phyloP scores from a whole-genome alignment of 768 basidiomycete species.

The Amanita rimosa region DNA sequence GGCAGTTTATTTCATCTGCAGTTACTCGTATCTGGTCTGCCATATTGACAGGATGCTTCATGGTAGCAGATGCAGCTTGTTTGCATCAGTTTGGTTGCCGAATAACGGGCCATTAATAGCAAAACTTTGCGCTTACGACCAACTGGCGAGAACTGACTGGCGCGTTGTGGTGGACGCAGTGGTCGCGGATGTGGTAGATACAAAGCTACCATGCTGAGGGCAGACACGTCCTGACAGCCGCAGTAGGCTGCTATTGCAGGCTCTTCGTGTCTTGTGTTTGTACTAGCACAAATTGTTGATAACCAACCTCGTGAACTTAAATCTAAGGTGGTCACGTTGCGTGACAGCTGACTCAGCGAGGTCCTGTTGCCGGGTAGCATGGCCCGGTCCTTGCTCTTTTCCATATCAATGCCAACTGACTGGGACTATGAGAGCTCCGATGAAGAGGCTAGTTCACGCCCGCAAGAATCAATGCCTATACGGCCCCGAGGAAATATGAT shows the following conservation, averaged over 20 bases:
- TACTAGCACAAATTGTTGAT: too few relatives aligned
- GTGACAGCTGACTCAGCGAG: too few relatives aligned
- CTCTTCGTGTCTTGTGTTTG: too few relatives aligned
- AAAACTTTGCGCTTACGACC: too few relatives aligned
- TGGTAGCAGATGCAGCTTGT: background rate
- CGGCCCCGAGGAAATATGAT: slow-evolving; percentile 7
- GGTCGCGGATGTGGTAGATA: too few relatives aligned
- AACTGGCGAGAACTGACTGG: too few relatives aligned
- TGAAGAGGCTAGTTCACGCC: slow-evolving; percentile 8
- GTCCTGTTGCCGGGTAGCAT: background rate
- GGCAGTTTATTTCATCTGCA: slow-evolving; percentile 77
- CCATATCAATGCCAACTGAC: slow-evolving; percentile 12
- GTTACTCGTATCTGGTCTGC: slow-evolving; percentile 43
- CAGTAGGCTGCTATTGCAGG: too few relatives aligned
- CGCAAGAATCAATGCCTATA: background rate
- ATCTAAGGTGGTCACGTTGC: too few relatives aligned
- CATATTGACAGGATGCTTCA: background rate
- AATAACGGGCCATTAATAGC: background rate
- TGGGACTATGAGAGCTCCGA: slow-evolving; percentile 13
- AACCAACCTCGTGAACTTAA: too few relatives aligned
- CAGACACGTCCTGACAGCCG: too few relatives aligned
- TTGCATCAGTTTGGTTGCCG: slow-evolving; percentile 1
- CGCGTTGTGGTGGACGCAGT: too few relatives aligned
- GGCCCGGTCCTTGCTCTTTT: background rate
- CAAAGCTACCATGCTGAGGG: too few relatives aligned